Conservation (phyloP, 225 moss, liverwort and hornwort species). For the Physcomitrium patens region DNA sequence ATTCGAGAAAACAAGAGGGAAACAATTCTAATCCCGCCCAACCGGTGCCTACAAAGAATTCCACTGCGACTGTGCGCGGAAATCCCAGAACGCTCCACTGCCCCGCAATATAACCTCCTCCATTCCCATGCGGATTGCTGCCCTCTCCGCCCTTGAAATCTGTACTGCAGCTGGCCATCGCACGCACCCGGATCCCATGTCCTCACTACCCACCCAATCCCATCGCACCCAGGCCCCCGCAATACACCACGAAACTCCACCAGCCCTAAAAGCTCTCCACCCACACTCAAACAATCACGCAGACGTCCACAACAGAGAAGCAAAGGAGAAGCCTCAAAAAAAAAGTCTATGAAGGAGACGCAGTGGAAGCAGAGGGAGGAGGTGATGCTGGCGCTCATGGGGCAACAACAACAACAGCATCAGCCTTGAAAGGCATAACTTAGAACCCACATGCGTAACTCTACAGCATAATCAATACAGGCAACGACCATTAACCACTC, state of each 20-base stretch:
- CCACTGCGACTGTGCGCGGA: neutral
- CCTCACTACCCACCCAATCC: no score
- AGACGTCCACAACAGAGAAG: neutral
- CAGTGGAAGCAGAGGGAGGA: neutral
- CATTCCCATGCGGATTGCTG: neutral
- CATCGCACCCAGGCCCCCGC: neutral
- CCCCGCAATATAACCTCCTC: neutral
- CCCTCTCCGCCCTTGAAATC: neutral
- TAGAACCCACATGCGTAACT: constrained; percentile 23
- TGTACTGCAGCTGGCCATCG: constrained; percentile 25
- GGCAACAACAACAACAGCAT: neutral
- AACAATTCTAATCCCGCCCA: neutral
- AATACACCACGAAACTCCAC: neutral
- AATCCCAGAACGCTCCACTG: constrained; percentile 14
- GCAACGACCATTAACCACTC: neutral
- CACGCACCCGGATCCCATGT: constrained; percentile 16
- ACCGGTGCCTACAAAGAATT: constrained; percentile 20
- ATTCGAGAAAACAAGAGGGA: neutral
- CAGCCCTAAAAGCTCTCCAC: neutral
- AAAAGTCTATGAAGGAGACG: neutral
- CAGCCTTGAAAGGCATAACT: constrained; percentile 1
- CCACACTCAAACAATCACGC: no score
- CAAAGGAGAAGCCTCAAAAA: neutral
- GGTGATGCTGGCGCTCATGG: constrained; percentile 23
- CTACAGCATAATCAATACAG: constrained; percentile 4